phyloP scores from a whole-genome alignment of 345 rosid species.

The Corchorus olitorius region DNA sequence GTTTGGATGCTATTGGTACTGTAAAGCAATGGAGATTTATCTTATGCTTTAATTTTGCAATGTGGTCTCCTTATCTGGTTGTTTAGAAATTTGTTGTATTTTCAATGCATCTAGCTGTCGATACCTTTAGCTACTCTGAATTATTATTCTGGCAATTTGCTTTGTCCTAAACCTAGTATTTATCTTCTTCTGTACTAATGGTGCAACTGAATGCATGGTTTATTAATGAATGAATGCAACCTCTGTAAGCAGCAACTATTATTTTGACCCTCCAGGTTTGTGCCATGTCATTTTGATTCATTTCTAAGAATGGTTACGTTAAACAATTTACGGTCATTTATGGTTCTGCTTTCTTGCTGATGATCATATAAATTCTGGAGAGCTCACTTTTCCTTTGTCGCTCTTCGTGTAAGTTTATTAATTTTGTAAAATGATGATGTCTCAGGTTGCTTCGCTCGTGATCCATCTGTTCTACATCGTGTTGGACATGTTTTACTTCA shows the following conservation, averaged over 20 bases:
- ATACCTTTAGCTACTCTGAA: neutral
- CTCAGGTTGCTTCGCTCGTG: constrained; percentile 88
- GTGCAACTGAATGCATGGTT: neutral
- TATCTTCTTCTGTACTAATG: neutral
- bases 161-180: neutral
- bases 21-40: constrained; percentile 1
- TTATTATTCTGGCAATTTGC: constrained; percentile 6
- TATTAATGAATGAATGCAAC: neutral
- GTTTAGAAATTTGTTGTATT: neutral
- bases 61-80: neutral
- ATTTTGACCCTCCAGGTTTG: neutral
- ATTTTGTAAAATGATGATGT: constrained; percentile 8
- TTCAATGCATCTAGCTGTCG: neutral
- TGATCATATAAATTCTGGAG: constrained; percentile 7
- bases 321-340: constrained; percentile 10
- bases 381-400: constrained; percentile 16
- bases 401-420: constrained; percentile 5
- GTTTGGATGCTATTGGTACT: constrained; percentile 85
- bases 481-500: constrained; percentile 78
- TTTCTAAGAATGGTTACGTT: neutral
- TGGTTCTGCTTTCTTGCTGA: constrained; percentile 11
- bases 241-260: neutral
- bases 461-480: constrained; percentile 65
- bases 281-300: neutral
- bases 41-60: constrained; percentile 6